phyloP scores from a whole-genome alignment of 805 yeast species.

The Phaffomyces opuntiae region DNA sequence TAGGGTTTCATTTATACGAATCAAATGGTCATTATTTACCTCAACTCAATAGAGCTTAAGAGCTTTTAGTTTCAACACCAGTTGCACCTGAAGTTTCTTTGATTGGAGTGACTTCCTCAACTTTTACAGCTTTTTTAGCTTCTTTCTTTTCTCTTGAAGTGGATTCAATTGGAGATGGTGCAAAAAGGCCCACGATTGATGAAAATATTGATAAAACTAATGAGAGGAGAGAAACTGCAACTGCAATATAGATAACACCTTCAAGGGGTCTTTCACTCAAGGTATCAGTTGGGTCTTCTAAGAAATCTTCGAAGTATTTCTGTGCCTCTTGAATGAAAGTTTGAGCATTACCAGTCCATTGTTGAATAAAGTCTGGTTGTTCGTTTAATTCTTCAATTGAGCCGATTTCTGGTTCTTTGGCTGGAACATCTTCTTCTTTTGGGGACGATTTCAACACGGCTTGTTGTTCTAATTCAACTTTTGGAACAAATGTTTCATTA shows the following conservation, averaged over 20 bases:
- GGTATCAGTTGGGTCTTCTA: constrained; percentile 37
- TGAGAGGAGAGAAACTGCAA: constrained; percentile 34
- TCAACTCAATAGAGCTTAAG: neutral
- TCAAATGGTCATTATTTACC: neutral
- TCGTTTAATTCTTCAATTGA: neutral
- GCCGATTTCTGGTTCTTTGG: constrained; percentile 23
- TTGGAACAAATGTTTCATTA: constrained; percentile 60
- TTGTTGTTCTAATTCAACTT: constrained; percentile 43
- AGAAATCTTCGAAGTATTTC: constrained; percentile 32
- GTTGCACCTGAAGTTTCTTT: constrained; percentile 6
- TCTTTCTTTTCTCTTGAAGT: neutral
- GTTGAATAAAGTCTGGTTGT: neutral
- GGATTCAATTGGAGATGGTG: neutral
- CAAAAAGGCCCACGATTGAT: constrained; percentile 18
- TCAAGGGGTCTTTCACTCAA: constrained; percentile 42
- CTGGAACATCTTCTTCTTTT: constrained; percentile 9
- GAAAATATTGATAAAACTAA: constrained; percentile 38
- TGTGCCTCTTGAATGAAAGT: constrained; percentile 17
- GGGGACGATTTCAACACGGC: constrained; percentile 36
- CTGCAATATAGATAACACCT: constrained; percentile 40
- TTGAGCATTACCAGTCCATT: neutral
- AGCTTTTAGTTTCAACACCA: constrained; percentile 5
- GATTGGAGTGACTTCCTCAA: neutral
- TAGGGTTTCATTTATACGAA: no score
- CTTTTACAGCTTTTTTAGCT: constrained; percentile 8